A percentile compares a stretch with the other conserved stretches of the same genome.
Conservation (phyloP, 1,284 basidiomycete genomes). For the Pyrrhoderma noxium region DNA sequence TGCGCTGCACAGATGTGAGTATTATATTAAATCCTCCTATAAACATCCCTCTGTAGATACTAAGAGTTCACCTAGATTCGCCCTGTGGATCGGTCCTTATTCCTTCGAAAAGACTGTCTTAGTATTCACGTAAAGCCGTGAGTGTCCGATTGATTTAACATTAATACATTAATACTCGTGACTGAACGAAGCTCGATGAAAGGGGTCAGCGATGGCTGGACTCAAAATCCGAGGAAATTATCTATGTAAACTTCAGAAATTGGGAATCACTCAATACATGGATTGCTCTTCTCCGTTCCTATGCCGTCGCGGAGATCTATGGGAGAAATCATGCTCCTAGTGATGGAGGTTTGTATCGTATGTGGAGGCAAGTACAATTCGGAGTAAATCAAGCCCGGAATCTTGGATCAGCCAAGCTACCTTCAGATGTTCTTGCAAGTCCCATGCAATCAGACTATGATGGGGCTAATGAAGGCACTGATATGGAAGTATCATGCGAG, state of each 20-base stretch:
- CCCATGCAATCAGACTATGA: constrained; percentile 20
- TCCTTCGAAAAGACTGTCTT: constrained; percentile 63
- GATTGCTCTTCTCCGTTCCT: constrained; percentile 68
- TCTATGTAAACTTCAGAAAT: constrained; percentile 62
- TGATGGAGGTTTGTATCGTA: constrained; percentile 73
- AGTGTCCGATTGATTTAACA: constrained; percentile 19
- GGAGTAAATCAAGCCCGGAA: constrained; percentile 63
- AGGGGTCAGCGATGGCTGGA: constrained; percentile 59
- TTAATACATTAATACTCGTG: constrained; percentile 7
- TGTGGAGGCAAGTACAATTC: constrained; percentile 76
- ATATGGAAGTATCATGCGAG: constrained; percentile 66
- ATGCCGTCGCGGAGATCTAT: constrained; percentile 70
- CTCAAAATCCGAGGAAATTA: constrained; percentile 48
- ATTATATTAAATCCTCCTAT: too few species aligned
- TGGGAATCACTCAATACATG: constrained; percentile 57
- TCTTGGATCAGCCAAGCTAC: constrained; percentile 42
- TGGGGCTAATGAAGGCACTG: constrained; percentile 44
- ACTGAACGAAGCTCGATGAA: constrained; percentile 5
- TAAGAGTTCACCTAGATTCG: constrained; percentile 32
- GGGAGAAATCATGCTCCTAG: constrained; percentile 45
- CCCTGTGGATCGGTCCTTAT: constrained; percentile 59
- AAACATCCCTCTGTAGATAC: too few species aligned
- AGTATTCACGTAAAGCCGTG: constrained; percentile 58
- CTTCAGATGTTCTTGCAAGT: constrained; percentile 23
- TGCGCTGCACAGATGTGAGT: constrained; percentile 58